Base-by-base conservation (phyloP, 2,329 filamentous ascomycete genomes). In the Bipolaris oryzae region DNA sequence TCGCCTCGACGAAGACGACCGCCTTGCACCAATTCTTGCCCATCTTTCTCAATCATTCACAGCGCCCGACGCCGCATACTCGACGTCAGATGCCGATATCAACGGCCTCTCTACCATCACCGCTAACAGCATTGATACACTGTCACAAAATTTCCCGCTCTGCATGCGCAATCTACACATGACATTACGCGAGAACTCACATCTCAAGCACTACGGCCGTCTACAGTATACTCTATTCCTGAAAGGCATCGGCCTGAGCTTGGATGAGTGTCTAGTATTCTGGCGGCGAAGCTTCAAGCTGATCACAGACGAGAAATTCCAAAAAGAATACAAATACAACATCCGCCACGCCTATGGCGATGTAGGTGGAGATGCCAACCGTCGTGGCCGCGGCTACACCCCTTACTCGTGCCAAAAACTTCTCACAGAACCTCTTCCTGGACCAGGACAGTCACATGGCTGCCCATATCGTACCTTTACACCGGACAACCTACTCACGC, bases 261-360 rank as follows among this genome's bases (percentile, higher is more conserved):
- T 99, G n/a, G 92, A 97, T 71, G 94, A 99, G 76, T 92, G 87
- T 67, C 84, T 99, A 21, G 68, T 92, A 11, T 99, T 99, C 81
- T 99, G 95, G 95, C 88, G 95, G 10, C 85, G 87, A 60, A 82
- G 85, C 25, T 98, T 99, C 84, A 87, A 87, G 74, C 89, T 92
- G 64, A 87, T 96, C 62, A 93, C 91, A 0, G 95, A 98, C 70
- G 94, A 98, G 70, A 89, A 89, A 34, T 99, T 98, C 84, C 96
- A 96, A 78, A 98, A 97, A 73, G 92, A 97, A 74, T 98, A 99
- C 79, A 86, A 90, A 42, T 99, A 99, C 83, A 98, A 99, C 74
- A 86, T 98, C 55, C 90, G 93, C n/a, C 94, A 99, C 82, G 78
- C 83, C 0, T 99, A 98, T 75, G 95, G 95, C 64, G 94, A 98